phyloP scores from a whole-genome alignment of 2,329 filamentous ascomycete genomes.

The Massarina eburnea region DNA sequence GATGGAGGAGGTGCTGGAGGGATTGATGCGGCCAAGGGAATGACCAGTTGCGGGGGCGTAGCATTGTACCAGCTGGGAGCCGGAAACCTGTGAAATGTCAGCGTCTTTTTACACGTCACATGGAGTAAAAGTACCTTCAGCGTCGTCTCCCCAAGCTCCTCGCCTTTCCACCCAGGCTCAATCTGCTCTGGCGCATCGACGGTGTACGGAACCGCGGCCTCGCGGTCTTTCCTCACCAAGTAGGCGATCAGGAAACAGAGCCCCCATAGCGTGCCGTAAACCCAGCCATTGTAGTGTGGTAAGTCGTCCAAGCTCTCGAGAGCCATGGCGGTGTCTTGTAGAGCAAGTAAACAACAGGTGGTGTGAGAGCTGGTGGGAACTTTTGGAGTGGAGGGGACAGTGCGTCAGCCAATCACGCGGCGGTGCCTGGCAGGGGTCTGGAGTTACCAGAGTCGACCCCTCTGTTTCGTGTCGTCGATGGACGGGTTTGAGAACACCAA shows the following conservation, averaged over 20 bases:
- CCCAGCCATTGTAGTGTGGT: constrained; percentile 23
- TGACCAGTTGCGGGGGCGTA: constrained; percentile 89
- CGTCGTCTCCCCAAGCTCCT: constrained; percentile 60
- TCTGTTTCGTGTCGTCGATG: not conserved
- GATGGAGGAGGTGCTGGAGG: constrained; percentile 74
- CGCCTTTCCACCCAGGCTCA: constrained; percentile 54
- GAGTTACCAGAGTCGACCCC: not conserved
- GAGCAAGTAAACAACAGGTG: constrained; percentile 3
- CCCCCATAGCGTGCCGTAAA: constrained; percentile 22
- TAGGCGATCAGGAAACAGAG: constrained; percentile 17
- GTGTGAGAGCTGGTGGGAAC: not conserved
- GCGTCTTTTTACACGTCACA: not conserved
- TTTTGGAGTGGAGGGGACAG: constrained; percentile 2
- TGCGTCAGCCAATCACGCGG: constrained; percentile 3
- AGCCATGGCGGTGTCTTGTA: not conserved
- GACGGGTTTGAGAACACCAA: too few relatives aligned
- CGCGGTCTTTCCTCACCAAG: constrained; percentile 33
- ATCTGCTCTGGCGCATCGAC: constrained; percentile 65
- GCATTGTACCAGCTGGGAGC: constrained; percentile 73
- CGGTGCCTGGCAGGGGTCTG: constrained; percentile 1
- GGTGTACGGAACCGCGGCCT: constrained; percentile 58
- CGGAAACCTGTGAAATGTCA: constrained; percentile 51
- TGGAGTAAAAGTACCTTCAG: constrained; percentile 55
- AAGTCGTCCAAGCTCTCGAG: constrained; percentile 29
- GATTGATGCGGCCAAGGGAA: constrained; percentile 76